These are phyloP conservation scores for Globisporangium orthogonon DNA, from an alignment of 352 stramenopile species.

Conservation along the genomic window DNA sequence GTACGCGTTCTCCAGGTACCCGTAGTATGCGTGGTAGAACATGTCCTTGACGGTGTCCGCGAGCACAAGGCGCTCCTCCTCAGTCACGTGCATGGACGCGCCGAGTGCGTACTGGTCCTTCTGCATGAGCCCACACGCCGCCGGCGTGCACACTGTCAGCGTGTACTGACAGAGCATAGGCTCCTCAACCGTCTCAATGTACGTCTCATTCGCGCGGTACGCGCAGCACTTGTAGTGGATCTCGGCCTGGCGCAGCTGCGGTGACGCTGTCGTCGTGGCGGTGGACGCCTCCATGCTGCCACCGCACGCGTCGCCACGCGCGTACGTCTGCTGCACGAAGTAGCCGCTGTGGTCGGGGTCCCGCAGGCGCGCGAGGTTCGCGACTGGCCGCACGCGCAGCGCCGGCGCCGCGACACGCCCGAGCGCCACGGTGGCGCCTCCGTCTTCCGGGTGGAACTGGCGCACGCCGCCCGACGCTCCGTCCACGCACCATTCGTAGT, in stretches of 20 bases:
- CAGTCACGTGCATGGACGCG: slow-evolving; percentile 35
- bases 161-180: slow-evolving; percentile 43
- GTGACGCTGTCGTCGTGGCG: neutral
- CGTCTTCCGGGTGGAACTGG: slow-evolving; percentile 46
- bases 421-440: slow-evolving; percentile 21
- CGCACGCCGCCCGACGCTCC: slow-evolving; percentile 44
- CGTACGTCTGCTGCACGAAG: slow-evolving; percentile 46
- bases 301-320: slow-evolving; percentile 31
- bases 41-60: slow-evolving; percentile 73
- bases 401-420: slow-evolving; percentile 26
- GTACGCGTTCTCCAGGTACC: slow-evolving; percentile 81
- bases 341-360: slow-evolving; percentile 56
- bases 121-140: slow-evolving; percentile 66
- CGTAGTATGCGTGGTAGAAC: slow-evolving; percentile 88
- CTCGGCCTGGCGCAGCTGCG: slow-evolving; percentile 17
- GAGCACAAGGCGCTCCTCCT: slow-evolving; percentile 49
- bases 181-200: slow-evolving; percentile 66
- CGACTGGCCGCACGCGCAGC: slow-evolving; percentile 30
- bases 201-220: slow-evolving; percentile 76
- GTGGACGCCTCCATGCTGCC: slow-evolving; percentile 5
- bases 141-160: slow-evolving; percentile 64
- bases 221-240: slow-evolving; percentile 75
- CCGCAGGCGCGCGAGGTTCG: slow-evolving; percentile 28
- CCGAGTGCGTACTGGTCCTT: slow-evolving; percentile 61
- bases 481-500: slow-evolving; percentile 84